phyloP scores from a whole-genome alignment of 352 stramenopile genomes.

The Pythium aristosporum region DNA sequence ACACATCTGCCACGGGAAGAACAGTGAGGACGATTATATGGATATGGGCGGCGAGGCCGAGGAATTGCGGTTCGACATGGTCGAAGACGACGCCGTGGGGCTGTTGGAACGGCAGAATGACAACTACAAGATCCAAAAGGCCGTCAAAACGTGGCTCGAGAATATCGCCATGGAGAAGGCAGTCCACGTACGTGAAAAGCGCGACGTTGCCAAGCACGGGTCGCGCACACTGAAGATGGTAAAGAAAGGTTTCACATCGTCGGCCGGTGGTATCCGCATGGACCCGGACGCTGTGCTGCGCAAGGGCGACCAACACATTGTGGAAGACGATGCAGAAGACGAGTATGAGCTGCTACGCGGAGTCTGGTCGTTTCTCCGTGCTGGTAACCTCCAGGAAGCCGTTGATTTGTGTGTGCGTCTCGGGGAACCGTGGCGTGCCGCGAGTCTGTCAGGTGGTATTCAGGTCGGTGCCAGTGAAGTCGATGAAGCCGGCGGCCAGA shows the following conservation, averaged over 20 bases:
- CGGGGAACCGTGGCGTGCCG: constrained; percentile 76
- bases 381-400: constrained; percentile 60
- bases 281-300: constrained; percentile 72
- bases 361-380: constrained; percentile 73
- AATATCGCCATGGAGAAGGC: constrained; percentile 72
- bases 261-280: constrained; percentile 36
- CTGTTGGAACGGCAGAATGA: constrained; percentile 61
- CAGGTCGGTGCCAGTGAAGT: constrained; percentile 54
- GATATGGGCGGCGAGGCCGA: constrained; percentile 29
- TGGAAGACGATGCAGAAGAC: constrained; percentile 79
- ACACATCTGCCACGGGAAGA: constrained; percentile 48
- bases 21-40: constrained; percentile 37
- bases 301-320: constrained; percentile 57
- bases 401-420: constrained; percentile 73
- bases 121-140: constrained; percentile 65
- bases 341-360: constrained; percentile 74
- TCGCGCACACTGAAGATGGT: constrained; percentile 66
- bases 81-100: constrained; percentile 73
- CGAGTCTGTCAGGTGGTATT: constrained; percentile 66
- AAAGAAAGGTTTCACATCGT: constrained; percentile 43
- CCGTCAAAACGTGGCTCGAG: constrained; percentile 81
- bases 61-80: constrained; percentile 68
- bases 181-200: constrained; percentile 59
- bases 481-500: constrained; percentile 39
- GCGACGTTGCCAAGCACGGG: constrained; percentile 33